A percentile compares a stretch with the other conserved stretches of the same genome.
phyloP scores from a whole-genome alignment of 2,329 filamentous ascomycete species.

The Ophiostoma piceae region DNA sequence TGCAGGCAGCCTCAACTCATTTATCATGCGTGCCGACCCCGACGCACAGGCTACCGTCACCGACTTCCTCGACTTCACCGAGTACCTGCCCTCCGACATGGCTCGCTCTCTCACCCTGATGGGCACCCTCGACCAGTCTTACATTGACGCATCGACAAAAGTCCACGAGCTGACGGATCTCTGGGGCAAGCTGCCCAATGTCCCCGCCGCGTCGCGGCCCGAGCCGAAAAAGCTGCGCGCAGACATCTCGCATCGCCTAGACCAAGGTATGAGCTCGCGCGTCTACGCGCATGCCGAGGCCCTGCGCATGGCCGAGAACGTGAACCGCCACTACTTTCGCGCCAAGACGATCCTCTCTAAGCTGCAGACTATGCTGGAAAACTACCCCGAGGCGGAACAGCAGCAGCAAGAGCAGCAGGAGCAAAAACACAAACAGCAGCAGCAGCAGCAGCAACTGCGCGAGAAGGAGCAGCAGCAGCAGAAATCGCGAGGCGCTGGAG shows the following conservation, averaged over 20 bases:
- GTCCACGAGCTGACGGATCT: conserved; percentile 52
- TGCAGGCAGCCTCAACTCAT: conserved; percentile 40
- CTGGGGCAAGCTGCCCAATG: conserved; percentile 52
- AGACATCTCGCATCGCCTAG: conserved; percentile 55
- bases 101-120: conserved; percentile 61
- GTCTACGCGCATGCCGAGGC: conserved; percentile 58
- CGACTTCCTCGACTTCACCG: conserved; percentile 65
- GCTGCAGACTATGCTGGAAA: conserved; percentile 55
- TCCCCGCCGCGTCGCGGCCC: conserved; percentile 45
- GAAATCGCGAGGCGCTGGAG: conserved; percentile 29
- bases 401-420: conserved; percentile 47
- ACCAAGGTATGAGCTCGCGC: conserved; percentile 51
- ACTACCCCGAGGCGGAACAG: conserved; percentile 50
- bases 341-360: conserved; percentile 55
- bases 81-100: conserved; percentile 64
- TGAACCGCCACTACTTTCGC: conserved; percentile 57
- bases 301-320: conserved; percentile 57
- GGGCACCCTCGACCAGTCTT: conserved; percentile 56
- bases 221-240: conserved; percentile 49
- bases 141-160: conserved; percentile 50
- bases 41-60: conserved; percentile 65
- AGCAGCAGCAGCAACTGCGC: conserved; percentile 53
- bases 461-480: conserved; percentile 50
- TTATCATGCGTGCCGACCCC: conserved; percentile 54
- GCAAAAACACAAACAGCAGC: conserved; percentile 54